Conservation (phyloP, 1,284 basidiomycete genomes). For the Rhodotorula sp. region DNA sequence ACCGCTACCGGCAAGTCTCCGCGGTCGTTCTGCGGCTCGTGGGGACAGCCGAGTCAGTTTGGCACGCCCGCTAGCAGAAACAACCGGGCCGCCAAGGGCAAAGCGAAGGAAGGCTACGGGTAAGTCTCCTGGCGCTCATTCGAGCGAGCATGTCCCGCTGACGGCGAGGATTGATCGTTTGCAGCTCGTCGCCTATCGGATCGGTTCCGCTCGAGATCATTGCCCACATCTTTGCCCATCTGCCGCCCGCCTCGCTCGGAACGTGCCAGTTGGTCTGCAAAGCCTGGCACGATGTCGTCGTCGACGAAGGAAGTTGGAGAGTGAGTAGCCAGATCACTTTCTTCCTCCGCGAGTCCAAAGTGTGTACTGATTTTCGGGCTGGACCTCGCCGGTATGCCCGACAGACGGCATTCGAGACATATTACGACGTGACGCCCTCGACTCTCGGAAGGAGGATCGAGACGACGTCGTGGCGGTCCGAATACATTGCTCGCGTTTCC, state of each 20-base stretch:
- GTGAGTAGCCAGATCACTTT: conserved; percentile 17
- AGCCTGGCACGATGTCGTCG: conserved; percentile 38
- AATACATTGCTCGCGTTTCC: conserved; percentile 41
- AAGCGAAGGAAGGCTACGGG: conserved; percentile 9
- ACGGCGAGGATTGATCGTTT: too few species aligned
- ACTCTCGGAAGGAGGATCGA: conserved; percentile 38
- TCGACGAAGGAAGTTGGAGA: conserved; percentile 42
- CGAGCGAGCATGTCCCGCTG: too few species aligned
- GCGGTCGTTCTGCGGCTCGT: not conserved
- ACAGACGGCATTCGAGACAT: conserved; percentile 37
- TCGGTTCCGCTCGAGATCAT: conserved; percentile 41
- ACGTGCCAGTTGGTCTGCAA: conserved; percentile 38
- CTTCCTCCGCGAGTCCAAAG: too few species aligned
- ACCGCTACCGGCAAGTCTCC: not conserved
- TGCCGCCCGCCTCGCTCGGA: conserved; percentile 34
- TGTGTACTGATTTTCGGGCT: too few species aligned
- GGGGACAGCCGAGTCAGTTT: not conserved
- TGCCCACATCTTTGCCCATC: conserved; percentile 41
- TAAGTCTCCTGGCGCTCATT: too few species aligned
- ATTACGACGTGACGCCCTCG: conserved; percentile 22
- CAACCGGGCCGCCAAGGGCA: conserved; percentile 1
- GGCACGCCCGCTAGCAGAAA: not conserved
- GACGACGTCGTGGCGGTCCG: conserved; percentile 36
- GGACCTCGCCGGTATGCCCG: too few species aligned
- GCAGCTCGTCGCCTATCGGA: conserved; percentile 34